Conservation (phyloP, 2,329 filamentous ascomycete genomes). For the Fusarium pseudoanthophilum region DNA sequence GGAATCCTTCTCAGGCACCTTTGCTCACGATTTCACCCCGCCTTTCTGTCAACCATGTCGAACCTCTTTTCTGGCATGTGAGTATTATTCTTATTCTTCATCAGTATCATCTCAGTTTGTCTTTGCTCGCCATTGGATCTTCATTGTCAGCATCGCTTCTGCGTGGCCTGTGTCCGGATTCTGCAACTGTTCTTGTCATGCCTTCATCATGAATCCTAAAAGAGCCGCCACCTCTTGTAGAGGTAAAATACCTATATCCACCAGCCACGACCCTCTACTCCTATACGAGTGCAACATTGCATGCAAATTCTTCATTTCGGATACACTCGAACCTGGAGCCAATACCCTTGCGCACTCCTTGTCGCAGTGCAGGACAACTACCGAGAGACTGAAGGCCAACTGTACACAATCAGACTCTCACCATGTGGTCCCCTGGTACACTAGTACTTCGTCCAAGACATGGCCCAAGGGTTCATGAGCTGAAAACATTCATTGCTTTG, state of each 20-base stretch:
- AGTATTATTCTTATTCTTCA: constrained; percentile 50
- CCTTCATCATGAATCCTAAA: neutral
- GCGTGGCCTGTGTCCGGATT: neutral
- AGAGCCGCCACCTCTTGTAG: neutral
- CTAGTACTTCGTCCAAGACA: constrained; percentile 37
- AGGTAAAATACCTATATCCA: constrained; percentile 1
- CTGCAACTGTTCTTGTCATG: neutral
- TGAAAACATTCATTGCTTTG: neutral
- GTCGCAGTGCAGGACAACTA: constrained; percentile 25
- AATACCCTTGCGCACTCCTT: constrained; percentile 3
- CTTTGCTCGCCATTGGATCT: neutral
- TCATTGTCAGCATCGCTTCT: neutral
- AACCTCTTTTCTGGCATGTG: constrained; percentile 72
- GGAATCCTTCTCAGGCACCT: constrained; percentile 36
- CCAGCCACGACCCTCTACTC: constrained; percentile 7
- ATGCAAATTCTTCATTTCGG: neutral
- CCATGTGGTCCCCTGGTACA: constrained; percentile 34
- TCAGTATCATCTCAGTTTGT: neutral
- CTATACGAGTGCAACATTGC: constrained; percentile 30
- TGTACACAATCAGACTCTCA: constrained; percentile 21
- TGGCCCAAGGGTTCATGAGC: constrained; percentile 12
- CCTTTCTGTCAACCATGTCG: constrained; percentile 59
- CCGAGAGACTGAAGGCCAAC: constrained; percentile 13
- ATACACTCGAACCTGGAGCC: constrained; percentile 10
- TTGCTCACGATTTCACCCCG: constrained; percentile 42